Percentiles rank a stretch among this genome's conserved stretches.
Evolutionary conservation across 1,284 basidiomycete genomes (phyloP).

Genomic region (Fomes fomentarius): DNA sequence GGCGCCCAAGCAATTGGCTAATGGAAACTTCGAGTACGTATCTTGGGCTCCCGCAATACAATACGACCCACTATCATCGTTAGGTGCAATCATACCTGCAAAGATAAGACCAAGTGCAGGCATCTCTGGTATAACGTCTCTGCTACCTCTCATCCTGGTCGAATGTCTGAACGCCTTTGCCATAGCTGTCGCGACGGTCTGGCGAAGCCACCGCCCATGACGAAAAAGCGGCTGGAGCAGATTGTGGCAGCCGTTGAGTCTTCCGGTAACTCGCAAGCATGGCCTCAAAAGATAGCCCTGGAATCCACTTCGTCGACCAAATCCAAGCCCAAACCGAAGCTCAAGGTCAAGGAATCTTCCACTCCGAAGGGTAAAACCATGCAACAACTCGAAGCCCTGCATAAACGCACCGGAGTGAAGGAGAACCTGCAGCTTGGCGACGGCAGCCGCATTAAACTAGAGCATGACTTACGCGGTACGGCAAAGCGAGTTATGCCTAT

Average conservation of each 20-base stretch:
- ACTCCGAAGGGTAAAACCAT: conserved; percentile 40
- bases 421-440: conserved; percentile 43
- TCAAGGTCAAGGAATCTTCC: no score
- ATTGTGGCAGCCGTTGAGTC: conserved; percentile 13
- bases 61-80: no score
- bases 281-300: not conserved
- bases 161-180: conserved; percentile 1
- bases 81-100: conserved; percentile 82
- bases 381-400: conserved; percentile 47
- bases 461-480: conserved; percentile 25
- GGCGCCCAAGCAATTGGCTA: conserved; percentile 36
- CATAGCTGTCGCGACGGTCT: conserved; percentile 74
- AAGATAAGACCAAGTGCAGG: conserved; percentile 71
- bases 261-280: not conserved
- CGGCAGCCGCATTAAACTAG: conserved; percentile 51
- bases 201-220: conserved; percentile 49
- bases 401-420: conserved; percentile 46
- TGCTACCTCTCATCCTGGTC: conserved; percentile 1
- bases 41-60: no score
- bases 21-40: conserved; percentile 57
- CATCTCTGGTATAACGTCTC: conserved; percentile 64
- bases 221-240: conserved; percentile 35
- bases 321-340: conserved; percentile 23
- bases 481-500: conserved; percentile 39
- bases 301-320: not conserved